Evolutionary conservation across 148 eudicot species (phyloP).

Genomic region (Diospyros kaki): DNA sequence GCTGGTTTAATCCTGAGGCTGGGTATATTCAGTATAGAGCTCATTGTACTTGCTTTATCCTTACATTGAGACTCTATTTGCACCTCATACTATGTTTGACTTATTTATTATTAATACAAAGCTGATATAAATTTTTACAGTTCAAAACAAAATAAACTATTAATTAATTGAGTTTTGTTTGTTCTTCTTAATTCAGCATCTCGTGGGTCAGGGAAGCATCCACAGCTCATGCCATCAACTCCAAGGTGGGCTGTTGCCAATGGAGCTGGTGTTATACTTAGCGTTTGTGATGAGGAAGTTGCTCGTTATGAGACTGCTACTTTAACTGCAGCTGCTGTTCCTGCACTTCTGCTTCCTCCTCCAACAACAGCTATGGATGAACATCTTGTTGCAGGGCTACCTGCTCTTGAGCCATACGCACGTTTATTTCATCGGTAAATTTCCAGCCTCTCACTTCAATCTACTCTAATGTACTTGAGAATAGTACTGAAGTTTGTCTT

Average conservation of each 20-base stretch:
- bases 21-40: too few species aligned
- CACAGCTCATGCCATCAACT: constrained; percentile 89
- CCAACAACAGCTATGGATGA: constrained; percentile 96
- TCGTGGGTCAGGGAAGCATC: constrained; percentile 93
- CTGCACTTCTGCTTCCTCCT: constrained; percentile 97
- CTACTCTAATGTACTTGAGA: constrained; percentile 8
- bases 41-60: too few species aligned
- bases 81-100: not conserved
- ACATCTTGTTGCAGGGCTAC: constrained; percentile 96
- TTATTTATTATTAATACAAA: not conserved
- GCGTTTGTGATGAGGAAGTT: constrained; percentile 97
- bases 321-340: constrained; percentile 96
- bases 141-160: constrained; percentile 1
- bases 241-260: constrained; percentile 99
- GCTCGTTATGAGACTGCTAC: constrained; percentile 95
- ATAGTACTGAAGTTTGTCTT: not conserved
- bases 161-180: not conserved
- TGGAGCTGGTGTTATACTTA: constrained; percentile 97
- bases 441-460: constrained; percentile 14
- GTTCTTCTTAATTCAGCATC: constrained; percentile 42
- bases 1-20: too few species aligned
- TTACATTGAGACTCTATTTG: not conserved
- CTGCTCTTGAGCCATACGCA: constrained; percentile 98
- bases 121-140: not conserved
- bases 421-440: constrained; percentile 87